These are phyloP conservation scores for Barnettozyma populi DNA, from an alignment of 805 yeast species.

Conservation along the genomic window DNA sequence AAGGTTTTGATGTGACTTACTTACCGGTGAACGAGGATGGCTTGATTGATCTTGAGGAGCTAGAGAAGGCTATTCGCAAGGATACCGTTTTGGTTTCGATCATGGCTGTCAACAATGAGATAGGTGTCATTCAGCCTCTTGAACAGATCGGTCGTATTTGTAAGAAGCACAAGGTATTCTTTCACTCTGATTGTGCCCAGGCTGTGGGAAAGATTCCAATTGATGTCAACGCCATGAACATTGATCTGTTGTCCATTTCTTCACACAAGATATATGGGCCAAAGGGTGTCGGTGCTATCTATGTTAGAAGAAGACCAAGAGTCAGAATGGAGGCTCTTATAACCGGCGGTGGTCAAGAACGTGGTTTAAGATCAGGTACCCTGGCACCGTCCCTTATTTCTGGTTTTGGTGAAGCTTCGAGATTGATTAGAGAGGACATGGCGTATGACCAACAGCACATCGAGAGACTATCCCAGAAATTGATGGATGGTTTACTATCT, in stretches of 20 bases:
- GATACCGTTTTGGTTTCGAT: slow-evolving; percentile 87
- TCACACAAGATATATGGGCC: slow-evolving; percentile 98
- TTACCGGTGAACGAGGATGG: slow-evolving; percentile 82
- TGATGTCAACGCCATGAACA: slow-evolving; percentile 89
- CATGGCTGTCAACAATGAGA: slow-evolving; percentile 98
- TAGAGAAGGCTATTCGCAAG: slow-evolving; percentile 79
- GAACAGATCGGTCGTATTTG: slow-evolving; percentile 91
- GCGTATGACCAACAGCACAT: slow-evolving; percentile 71
- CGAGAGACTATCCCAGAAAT: slow-evolving; percentile 60
- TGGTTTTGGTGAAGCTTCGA: slow-evolving; percentile 97
- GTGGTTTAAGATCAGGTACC: slow-evolving; percentile 96
- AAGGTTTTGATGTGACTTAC: slow-evolving; percentile 94
- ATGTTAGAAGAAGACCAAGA: slow-evolving; percentile 95
- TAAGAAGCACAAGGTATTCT: slow-evolving; percentile 80
- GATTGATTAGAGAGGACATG: slow-evolving; percentile 70
- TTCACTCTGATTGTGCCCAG: slow-evolving; percentile 98
- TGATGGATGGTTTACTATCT: slow-evolving; percentile 64
- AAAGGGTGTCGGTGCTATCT: slow-evolving; percentile 94
- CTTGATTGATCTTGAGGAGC: slow-evolving; percentile 66
- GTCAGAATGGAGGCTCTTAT: slow-evolving; percentile 93
- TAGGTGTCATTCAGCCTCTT: slow-evolving; percentile 94
- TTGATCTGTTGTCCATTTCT: slow-evolving; percentile 88
- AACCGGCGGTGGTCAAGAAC: slow-evolving; percentile 98
- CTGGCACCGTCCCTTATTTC: slow-evolving; percentile 93
- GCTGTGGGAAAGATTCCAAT: slow-evolving; percentile 91